These are phyloP conservation scores for Bacidia gigantensis DNA, from an alignment of 495 filamentous ascomycete genomes.

Conservation along the genomic window DNA sequence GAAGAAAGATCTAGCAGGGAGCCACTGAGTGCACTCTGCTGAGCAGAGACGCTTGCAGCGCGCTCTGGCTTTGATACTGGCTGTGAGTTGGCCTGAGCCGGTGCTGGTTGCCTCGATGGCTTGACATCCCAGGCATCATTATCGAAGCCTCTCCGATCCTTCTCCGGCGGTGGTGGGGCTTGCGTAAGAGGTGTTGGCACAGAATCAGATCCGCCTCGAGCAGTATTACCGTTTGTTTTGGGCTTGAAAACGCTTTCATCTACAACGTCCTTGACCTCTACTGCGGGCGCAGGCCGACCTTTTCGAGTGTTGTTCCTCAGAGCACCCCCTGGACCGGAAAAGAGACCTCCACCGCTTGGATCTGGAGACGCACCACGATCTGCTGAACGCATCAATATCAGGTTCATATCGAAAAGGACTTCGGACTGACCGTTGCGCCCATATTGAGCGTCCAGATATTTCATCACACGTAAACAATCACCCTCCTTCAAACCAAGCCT, in stretches of 20 bases:
- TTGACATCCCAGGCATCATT: conserved; percentile 98
- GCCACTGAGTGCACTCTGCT: conserved; percentile 46
- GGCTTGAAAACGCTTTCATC: conserved; percentile 76
- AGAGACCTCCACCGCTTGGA: conserved; percentile 56
- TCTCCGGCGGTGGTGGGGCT: conserved; percentile 30
- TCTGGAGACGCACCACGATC: conserved; percentile 8
- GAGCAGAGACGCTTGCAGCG: conserved; percentile 18
- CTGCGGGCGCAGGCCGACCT: conserved; percentile 69
- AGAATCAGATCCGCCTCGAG: conserved; percentile 31
- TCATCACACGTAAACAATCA: conserved; percentile 90
- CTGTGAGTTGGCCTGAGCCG: conserved; percentile 14
- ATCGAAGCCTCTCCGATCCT: conserved; percentile 57
- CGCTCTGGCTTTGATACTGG: conserved; percentile 14
- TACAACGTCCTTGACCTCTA: conserved; percentile 72
- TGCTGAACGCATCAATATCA: conserved; percentile 33
- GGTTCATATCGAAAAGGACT: too few species aligned
- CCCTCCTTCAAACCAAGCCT: conserved; percentile 87
- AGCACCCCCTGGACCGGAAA: conserved; percentile 78
- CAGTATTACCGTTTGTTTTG: conserved; percentile 27
- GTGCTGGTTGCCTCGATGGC: conserved; percentile 51
- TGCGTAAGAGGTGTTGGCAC: conserved; percentile 29
- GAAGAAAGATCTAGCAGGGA: conserved; percentile 69
- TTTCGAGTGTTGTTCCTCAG: conserved; percentile 93
- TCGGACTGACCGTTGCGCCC: conserved; percentile 46
- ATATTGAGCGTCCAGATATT: conserved; percentile 71